phyloP scores from a whole-genome alignment of 257 asterid species.

The Craterostigma plantagineum region DNA sequence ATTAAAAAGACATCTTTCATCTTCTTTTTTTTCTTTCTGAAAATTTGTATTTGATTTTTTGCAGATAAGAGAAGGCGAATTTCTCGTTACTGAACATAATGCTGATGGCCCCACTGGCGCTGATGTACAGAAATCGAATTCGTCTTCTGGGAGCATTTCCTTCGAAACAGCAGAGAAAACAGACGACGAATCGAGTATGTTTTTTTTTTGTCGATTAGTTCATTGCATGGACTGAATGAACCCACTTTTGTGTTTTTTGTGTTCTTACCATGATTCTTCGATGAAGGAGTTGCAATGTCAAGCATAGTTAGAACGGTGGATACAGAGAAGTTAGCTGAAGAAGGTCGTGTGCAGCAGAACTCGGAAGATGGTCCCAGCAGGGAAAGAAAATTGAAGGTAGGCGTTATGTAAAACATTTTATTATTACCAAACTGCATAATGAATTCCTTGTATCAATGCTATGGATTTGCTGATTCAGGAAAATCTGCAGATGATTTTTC shows the following conservation, averaged over 20 bases:
- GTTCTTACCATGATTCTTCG: no score
- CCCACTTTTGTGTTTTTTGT: no score
- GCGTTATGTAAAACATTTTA: conserved; percentile 3
- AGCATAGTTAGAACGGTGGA: conserved; percentile 14
- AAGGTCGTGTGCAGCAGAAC: conserved; percentile 25
- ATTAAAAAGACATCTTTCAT: neutral
- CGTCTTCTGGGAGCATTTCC: no score
- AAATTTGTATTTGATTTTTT: conserved; percentile 7
- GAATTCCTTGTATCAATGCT: neutral
- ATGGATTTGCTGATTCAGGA: conserved; percentile 7
- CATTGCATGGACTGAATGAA: no score
- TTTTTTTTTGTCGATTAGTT: no score
- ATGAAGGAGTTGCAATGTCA: no score
- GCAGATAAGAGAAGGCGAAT: conserved; percentile 27
- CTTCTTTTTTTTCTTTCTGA: neutral
- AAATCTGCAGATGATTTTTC: conserved; percentile 59
- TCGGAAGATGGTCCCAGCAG: conserved; percentile 17
- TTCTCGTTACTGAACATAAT: conserved; percentile 26
- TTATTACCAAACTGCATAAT: neutral
- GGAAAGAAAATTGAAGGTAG: conserved; percentile 49
- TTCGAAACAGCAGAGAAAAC: no score
- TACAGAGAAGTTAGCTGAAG: conserved; percentile 28
- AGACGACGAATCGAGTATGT: no score
- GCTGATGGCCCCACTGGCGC: conserved; percentile 23
- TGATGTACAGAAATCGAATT: conserved; percentile 7